These are phyloP conservation scores for Serpula lacrymans DNA, from an alignment of 768 basidiomycete species.

Conservation along the genomic window DNA sequence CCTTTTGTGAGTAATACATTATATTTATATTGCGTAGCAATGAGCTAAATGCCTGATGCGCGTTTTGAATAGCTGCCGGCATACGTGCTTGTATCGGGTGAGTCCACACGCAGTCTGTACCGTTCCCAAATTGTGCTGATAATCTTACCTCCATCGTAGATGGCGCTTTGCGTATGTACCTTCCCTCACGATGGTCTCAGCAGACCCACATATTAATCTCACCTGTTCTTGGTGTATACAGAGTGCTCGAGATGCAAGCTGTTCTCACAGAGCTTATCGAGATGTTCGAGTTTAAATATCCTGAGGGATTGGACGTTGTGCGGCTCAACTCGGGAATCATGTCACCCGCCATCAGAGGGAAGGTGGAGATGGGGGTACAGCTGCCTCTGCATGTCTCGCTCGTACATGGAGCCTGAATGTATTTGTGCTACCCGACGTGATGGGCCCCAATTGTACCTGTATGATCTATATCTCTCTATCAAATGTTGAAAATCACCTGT, in stretches of 20 bases:
- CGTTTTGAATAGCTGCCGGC: constrained; percentile 9
- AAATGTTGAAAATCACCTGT: no score
- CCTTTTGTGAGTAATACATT: constrained; percentile 6
- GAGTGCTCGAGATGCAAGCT: constrained; percentile 32
- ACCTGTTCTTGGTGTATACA: constrained; percentile 5
- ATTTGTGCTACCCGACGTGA: no score
- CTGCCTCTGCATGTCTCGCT: constrained; percentile 34
- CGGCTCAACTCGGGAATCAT: constrained; percentile 30
- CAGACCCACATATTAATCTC: background rate
- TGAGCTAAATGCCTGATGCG: background rate
- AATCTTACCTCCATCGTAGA: no score
- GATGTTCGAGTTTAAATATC: constrained; percentile 31
- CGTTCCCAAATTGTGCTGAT: no score
- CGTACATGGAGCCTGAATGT: no score
- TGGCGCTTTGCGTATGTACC: constrained; percentile 12
- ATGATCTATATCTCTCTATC: no score
- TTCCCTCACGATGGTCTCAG: no score
- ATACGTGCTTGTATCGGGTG: constrained; percentile 10
- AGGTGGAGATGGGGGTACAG: constrained; percentile 22
- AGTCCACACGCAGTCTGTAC: background rate
- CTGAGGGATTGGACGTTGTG: constrained; percentile 27
- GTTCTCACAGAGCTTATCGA: constrained; percentile 32
- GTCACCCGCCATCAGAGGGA: constrained; percentile 30
- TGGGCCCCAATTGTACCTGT: no score
- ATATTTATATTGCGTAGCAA: background rate